Conservation (phyloP, 208 protist species). For the Crithidia bombi region DNA sequence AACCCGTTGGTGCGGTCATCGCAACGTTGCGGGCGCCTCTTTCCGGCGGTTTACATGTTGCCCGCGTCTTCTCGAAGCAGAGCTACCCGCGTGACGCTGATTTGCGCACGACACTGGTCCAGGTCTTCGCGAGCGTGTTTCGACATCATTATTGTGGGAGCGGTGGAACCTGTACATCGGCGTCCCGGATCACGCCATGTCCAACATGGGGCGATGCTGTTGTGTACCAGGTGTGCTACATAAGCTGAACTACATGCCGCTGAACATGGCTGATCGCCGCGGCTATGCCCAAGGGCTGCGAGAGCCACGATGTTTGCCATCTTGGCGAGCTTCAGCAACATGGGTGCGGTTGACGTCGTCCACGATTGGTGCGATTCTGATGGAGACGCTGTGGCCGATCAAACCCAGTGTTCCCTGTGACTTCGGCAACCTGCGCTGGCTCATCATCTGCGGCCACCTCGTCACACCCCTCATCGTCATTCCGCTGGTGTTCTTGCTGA, state of each 20-base stretch:
- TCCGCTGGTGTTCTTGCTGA: constrained; percentile 54
- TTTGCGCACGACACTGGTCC: not conserved
- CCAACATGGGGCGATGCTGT: constrained; percentile 71
- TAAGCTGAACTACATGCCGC: constrained; percentile 77
- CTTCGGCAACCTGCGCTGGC: constrained; percentile 62
- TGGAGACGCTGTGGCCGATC: constrained; percentile 60
- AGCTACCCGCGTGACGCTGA: constrained; percentile 4
- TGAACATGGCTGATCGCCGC: constrained; percentile 77
- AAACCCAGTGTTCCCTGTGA: constrained; percentile 53
- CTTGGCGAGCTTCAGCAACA: constrained; percentile 78
- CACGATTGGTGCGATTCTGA: constrained; percentile 60
- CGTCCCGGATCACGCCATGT: constrained; percentile 66
- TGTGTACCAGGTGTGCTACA: constrained; percentile 60
- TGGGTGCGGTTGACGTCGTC: constrained; percentile 57
- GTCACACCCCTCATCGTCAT: constrained; percentile 51
- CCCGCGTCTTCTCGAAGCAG: constrained; percentile 9
- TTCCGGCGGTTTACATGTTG: constrained; percentile 4
- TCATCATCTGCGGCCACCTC: constrained; percentile 63
- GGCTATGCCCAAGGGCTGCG: constrained; percentile 77
- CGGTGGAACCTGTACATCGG: constrained; percentile 62
- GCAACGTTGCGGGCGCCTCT: constrained; percentile 9
- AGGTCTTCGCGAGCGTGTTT: constrained; percentile 24
- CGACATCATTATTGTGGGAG: constrained; percentile 70
- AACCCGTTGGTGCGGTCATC: constrained; percentile 30
- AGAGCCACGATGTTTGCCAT: constrained; percentile 80